Evolutionary conservation across 2,329 filamentous ascomycete genomes (phyloP).

Genomic region (Drechslerella dactyloides): DNA sequence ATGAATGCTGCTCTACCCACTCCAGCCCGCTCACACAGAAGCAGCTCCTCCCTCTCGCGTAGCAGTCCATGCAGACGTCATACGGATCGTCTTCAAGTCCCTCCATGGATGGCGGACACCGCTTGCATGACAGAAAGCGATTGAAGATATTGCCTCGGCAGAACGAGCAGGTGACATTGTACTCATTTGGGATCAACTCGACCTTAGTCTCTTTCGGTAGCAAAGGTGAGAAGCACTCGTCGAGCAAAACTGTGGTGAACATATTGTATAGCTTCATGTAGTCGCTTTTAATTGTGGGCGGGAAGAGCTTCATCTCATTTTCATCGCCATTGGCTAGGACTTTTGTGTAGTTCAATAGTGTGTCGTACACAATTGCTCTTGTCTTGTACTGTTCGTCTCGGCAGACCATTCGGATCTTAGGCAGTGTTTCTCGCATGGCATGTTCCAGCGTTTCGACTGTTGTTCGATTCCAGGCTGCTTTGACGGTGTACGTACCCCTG

Average conservation of each 20-base stretch:
- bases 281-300: conserved; percentile 65
- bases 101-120: conserved; percentile 72
- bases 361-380: conserved; percentile 91
- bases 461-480: conserved; percentile 96
- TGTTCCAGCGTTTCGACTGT: conserved; percentile 88
- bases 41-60: conserved; percentile 94
- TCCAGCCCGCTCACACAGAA: conserved; percentile 81
- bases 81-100: conserved; percentile 78
- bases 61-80: conserved; percentile 98
- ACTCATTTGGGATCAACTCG: conserved; percentile 82
- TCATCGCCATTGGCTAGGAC: conserved; percentile 58
- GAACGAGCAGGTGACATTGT: conserved; percentile 92
- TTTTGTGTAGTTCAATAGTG: conserved; percentile 76
- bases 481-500: conserved; percentile 91
- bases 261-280: conserved; percentile 81
- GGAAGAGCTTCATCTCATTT: conserved; percentile 29
- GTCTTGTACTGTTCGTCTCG: conserved; percentile 99
- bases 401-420: conserved; percentile 87
- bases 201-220: conserved; percentile 60
- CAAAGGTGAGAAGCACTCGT: conserved; percentile 79
- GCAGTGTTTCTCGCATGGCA: conserved; percentile 83
- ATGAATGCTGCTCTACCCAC: conserved; percentile 93
- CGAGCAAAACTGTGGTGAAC: conserved; percentile 78
- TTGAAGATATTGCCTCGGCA: conserved; percentile 98
- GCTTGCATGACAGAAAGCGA: conserved; percentile 87